A percentile compares a stretch with the other conserved stretches of the same genome.
These are phyloP conservation scores for Hysterium pulicare DNA, from an alignment of 2,329 filamentous ascomycete species.

Conservation along the genomic window DNA sequence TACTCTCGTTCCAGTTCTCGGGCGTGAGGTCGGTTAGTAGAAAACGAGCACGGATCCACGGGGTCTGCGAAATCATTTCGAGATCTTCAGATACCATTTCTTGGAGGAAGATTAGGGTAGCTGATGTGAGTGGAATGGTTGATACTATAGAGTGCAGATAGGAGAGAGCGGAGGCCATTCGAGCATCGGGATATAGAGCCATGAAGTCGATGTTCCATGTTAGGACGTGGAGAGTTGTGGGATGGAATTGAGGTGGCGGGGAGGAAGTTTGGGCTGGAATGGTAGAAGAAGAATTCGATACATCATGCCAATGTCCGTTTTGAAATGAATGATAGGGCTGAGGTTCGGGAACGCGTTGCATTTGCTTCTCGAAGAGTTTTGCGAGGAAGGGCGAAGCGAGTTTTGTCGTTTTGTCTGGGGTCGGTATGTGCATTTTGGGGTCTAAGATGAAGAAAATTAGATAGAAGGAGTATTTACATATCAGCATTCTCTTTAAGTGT, in stretches of 20 bases:
- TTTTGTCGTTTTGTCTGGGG: not conserved
- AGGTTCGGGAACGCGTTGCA: conserved; percentile 1
- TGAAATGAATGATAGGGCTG: conserved; percentile 1
- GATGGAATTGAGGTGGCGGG: not conserved
- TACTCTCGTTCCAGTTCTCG: conserved; percentile 41
- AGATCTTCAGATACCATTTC: conserved; percentile 43
- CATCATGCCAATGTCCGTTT: not conserved
- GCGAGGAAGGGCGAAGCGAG: not conserved
- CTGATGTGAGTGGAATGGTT: conserved; percentile 12
- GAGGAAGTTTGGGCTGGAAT: not conserved
- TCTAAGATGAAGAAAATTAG: too few relatives aligned
- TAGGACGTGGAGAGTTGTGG: conserved; percentile 21
- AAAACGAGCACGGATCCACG: conserved; percentile 50
- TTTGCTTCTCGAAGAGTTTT: conserved; percentile 1
- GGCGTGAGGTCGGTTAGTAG: conserved; percentile 45
- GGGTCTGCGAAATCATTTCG: conserved; percentile 9
- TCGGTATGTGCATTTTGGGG: too few relatives aligned
- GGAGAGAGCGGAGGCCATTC: conserved; percentile 40
- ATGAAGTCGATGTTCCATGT: conserved; percentile 51
- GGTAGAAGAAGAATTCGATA: not conserved
- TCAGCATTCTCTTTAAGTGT: too few relatives aligned
- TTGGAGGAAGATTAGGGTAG: conserved; percentile 49
- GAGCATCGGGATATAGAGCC: conserved; percentile 30
- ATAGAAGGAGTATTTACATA: too few relatives aligned
- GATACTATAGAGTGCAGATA: conserved; percentile 33